Conservation (phyloP, 2,329 filamentous ascomycete species). For the Trichoderma asperellum region DNA sequence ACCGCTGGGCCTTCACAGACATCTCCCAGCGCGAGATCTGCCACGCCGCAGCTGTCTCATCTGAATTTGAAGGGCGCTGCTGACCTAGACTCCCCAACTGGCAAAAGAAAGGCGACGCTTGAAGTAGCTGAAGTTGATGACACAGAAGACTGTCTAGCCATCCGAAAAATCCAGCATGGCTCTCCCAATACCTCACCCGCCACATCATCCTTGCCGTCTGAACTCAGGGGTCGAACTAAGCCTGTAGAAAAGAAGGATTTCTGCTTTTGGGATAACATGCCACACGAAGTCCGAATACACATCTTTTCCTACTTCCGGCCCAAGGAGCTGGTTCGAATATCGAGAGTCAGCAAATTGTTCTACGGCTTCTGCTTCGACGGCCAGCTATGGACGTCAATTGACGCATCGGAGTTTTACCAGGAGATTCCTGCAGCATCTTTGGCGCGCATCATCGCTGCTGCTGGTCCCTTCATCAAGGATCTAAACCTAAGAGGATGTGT, state of each 20-base stretch:
- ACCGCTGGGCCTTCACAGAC: constrained; percentile 41
- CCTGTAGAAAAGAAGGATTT: constrained; percentile 54
- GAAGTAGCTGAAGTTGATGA: constrained; percentile 39
- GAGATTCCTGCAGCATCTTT: constrained; percentile 84
- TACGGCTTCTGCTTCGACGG: constrained; percentile 88
- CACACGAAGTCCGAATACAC: constrained; percentile 77
- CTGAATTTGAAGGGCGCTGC: constrained; percentile 44
- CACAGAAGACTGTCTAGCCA: constrained; percentile 54
- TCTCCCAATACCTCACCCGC: constrained; percentile 44
- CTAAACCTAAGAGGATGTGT: constrained; percentile 90
- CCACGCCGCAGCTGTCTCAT: constrained; percentile 47
- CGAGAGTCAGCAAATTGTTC: constrained; percentile 77
- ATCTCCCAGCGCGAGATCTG: constrained; percentile 37
- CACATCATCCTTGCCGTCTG: constrained; percentile 66
- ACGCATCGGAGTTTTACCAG: constrained; percentile 83
- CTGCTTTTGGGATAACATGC: constrained; percentile 81
- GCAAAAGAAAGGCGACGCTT: constrained; percentile 46
- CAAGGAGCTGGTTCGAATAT: constrained; percentile 78
- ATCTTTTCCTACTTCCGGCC: constrained; percentile 77
- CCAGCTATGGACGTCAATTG: constrained; percentile 85
- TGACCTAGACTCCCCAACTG: constrained; percentile 46
- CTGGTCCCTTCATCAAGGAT: constrained; percentile 87
- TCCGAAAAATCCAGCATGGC: constrained; percentile 59
- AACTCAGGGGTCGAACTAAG: constrained; percentile 37
- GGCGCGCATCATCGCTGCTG: constrained; percentile 79